These are phyloP conservation scores for Elaeis guineensis DNA, from an alignment of 176 grass and related monocot genomes.

Conservation along the genomic window DNA sequence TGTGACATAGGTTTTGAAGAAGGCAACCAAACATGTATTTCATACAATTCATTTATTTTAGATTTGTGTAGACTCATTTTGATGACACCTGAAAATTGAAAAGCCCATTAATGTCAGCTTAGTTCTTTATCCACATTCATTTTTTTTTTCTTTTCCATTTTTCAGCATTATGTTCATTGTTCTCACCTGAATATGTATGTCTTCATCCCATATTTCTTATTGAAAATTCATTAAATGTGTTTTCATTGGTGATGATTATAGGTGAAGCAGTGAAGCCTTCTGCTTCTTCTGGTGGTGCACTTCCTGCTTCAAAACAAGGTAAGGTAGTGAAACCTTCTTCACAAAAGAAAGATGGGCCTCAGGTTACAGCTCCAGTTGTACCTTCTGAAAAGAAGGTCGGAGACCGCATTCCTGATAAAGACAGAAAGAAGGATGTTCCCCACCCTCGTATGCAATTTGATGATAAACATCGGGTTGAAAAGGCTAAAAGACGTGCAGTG, in stretches of 20 bases:
- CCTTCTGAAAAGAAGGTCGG: slow-evolving; percentile 41
- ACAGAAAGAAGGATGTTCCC: slow-evolving; percentile 45
- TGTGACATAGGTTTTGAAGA: no score
- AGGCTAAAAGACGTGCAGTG: slow-evolving; percentile 45
- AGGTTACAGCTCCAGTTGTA: slow-evolving; percentile 23
- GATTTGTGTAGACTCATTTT: no score
- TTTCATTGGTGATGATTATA: slow-evolving; percentile 16
- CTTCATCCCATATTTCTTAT: background rate
- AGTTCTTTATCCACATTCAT: no score
- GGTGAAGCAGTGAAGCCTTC: slow-evolving; percentile 19
- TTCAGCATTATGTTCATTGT: no score
- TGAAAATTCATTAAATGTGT: background rate
- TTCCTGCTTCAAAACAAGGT: slow-evolving; percentile 29
- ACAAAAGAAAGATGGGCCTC: slow-evolving; percentile 41
- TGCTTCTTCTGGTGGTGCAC: slow-evolving; percentile 10
- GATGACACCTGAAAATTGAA: no score
- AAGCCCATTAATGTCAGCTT: no score
- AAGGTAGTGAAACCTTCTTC: slow-evolving; percentile 35
- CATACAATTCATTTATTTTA: no score
- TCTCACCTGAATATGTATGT: no score
- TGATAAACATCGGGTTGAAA: slow-evolving; percentile 45
- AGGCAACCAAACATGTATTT: no score
- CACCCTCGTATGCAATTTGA: slow-evolving; percentile 67
- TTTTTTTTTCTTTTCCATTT: no score
- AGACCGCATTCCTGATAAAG: slow-evolving; percentile 29